Conservation (phyloP, 345 rosid genomes). For the Populus pruinosa region DNA sequence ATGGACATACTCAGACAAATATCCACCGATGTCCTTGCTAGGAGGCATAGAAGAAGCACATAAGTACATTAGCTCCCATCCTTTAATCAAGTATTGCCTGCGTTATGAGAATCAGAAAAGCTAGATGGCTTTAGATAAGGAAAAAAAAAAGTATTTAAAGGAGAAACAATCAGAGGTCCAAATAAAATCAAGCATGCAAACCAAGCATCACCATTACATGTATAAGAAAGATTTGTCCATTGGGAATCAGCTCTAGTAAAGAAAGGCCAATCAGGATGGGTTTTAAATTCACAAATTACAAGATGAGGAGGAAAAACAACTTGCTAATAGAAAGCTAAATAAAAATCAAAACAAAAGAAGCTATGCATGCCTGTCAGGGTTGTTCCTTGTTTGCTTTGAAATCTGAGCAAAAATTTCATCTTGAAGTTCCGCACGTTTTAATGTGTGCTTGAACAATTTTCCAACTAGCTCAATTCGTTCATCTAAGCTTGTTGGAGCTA, state of each 20-base stretch:
- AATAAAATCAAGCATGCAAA: background rate
- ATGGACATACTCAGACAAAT: slow-evolving; percentile 86
- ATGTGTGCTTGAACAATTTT: slow-evolving; percentile 75
- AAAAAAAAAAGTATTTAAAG: background rate
- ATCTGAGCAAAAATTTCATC: slow-evolving; percentile 96
- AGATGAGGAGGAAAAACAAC: background rate
- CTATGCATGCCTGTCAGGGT: slow-evolving; percentile 65
- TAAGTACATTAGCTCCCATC: slow-evolving; percentile 94
- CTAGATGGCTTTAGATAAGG: slow-evolving; percentile 8
- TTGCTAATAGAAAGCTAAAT: background rate
- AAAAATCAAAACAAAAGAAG: background rate
- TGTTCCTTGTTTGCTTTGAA: slow-evolving; percentile 94
- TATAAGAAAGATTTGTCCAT: background rate
- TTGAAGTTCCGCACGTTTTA: slow-evolving; percentile 90
- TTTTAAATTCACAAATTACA: background rate
- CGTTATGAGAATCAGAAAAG: slow-evolving; percentile 11
- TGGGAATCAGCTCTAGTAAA: background rate
- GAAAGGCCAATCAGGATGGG: background rate
- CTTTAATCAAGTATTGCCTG: slow-evolving; percentile 80
- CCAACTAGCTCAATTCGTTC: slow-evolving; percentile 87
- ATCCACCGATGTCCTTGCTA: slow-evolving; percentile 93
- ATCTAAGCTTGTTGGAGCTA: slow-evolving; percentile 62
- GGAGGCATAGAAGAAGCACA: slow-evolving; percentile 99
- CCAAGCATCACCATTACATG: background rate
- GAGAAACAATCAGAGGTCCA: background rate